phyloP scores from a whole-genome alignment of 306 rosid genomes.

The Carpinus fangiana region DNA sequence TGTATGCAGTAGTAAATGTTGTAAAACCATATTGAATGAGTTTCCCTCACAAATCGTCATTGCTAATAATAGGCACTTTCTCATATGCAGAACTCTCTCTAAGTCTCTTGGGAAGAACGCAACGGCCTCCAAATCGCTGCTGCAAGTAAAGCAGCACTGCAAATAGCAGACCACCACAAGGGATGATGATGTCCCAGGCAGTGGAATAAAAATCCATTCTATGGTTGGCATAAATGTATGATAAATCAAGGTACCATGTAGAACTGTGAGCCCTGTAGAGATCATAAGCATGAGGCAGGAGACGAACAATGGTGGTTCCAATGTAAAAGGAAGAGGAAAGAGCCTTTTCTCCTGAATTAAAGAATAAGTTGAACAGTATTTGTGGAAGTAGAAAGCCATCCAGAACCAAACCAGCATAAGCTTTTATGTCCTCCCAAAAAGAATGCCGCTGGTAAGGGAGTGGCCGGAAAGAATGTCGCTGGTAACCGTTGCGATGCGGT shows the following conservation, averaged over 20 bases:
- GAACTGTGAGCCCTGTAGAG: constrained; percentile 68
- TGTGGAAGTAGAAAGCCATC: constrained; percentile 89
- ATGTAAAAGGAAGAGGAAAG: constrained; percentile 52
- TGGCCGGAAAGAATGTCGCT: constrained; percentile 22
- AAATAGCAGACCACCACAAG: constrained; percentile 54
- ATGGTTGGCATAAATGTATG: constrained; percentile 75
- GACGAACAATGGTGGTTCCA: constrained; percentile 72
- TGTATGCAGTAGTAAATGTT: neutral
- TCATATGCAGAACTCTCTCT: constrained; percentile 54
- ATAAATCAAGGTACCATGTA: constrained; percentile 55
- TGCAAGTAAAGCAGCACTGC: constrained; percentile 64
- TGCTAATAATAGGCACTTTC: constrained; percentile 72
- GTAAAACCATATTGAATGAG: neutral
- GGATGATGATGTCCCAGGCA: constrained; percentile 79
- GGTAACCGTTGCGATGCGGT: constrained; percentile 40
- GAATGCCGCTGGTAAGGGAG: constrained; percentile 37
- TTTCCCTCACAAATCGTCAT: constrained; percentile 58
- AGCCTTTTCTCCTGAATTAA: constrained; percentile 53
- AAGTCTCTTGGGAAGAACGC: constrained; percentile 63
- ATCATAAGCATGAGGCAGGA: constrained; percentile 89
- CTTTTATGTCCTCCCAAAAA: constrained; percentile 66
- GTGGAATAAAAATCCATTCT: constrained; percentile 77
- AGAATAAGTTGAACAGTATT: constrained; percentile 53
- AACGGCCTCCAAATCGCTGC: constrained; percentile 80
- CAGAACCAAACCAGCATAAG: constrained; percentile 64